Conservation (phyloP, 225 moss, liverwort and hornwort species). For the Marchantia paleacea region DNA sequence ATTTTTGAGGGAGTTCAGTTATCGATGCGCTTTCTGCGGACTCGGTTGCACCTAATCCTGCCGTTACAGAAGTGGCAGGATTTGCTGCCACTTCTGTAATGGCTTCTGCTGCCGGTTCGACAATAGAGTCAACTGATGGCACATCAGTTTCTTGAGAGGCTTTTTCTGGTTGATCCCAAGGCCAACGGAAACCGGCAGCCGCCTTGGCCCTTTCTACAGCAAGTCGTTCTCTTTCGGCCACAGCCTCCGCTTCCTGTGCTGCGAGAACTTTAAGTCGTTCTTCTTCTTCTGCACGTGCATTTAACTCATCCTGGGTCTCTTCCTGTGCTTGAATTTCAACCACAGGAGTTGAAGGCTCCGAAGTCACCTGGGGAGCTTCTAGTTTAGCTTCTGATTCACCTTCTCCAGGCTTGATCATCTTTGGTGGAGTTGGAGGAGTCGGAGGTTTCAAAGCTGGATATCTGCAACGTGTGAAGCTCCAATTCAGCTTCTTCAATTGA, state of each 20-base stretch:
- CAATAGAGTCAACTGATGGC: neutral
- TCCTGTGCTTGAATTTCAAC: neutral
- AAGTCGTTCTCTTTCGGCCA: slow-evolving; percentile 12
- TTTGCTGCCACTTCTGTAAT: slow-evolving; percentile 4
- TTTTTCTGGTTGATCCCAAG: neutral
- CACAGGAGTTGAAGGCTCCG: neutral
- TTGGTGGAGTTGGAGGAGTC: slow-evolving; percentile 33
- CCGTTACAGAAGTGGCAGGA: too few species aligned
- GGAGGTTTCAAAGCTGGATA: slow-evolving; percentile 43
- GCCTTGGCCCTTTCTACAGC: slow-evolving; percentile 11
- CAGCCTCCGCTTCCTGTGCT: slow-evolving; percentile 14
- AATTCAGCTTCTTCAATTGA: neutral
- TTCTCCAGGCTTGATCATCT: neutral
- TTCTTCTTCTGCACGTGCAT: slow-evolving; percentile 7
- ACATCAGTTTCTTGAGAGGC: neutral
- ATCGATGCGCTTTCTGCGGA: neutral
- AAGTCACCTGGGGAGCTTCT: neutral
- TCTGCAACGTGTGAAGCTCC: slow-evolving; percentile 20
- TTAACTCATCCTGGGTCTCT: neutral
- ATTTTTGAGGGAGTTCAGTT: slow-evolving; percentile 26
- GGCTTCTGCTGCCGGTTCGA: neutral
- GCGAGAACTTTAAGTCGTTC: slow-evolving; percentile 2
- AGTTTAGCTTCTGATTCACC: neutral
- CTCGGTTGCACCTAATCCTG: neutral
- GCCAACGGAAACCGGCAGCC: slow-evolving; percentile 6